Base-by-base conservation (phyloP, 768 basidiomycete species). In the Lyophyllum semitale region DNA sequence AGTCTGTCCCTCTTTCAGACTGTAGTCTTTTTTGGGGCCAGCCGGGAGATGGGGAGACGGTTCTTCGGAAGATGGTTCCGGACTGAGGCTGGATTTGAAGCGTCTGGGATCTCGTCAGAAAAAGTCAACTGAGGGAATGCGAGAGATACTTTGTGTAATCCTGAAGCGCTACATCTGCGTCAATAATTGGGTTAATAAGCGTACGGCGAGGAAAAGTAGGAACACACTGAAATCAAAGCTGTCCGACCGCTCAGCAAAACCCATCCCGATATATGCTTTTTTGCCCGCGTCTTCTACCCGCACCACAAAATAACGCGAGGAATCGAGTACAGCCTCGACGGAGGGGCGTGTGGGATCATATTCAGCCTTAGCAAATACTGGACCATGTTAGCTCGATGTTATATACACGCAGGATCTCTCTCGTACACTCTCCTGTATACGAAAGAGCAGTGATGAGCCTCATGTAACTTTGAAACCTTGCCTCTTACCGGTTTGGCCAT, bases 291-390 rank as follows among this genome's bases (percentile, higher is more conserved):
- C 94, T 68, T 97, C 95, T 2, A 97, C 89, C 51, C 93, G 82
- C 38, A 97, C 77, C 15, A 96, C 95, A 66, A 98, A 98, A 68
- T 98, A 98, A 45, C 95, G 85, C 11, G 94, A 95, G 1, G 93
- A 95, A 69, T 98, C 95, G 25, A 97, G 78, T 15, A 95, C 94
- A n/a, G 92, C 89, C 61, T 98, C 95, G n/a, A 98, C 91, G 26
- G 83, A 87, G 4, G 93, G 91, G 54, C 84, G 85, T 41, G 81
- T 73, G 15, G 86, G 78, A 64, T 91, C 88, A 66, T 97, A 98
- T 41, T 83, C 83, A 15, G 93, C 85, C 60, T 83, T 87, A 40
- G 95, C 95, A 75, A 98, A 98, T 52, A 91, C 92, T 91, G 70
- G 33, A 27, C 56, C 44, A 41, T 45, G 57, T 72, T 53, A 70